These are phyloP conservation scores for Lipomyces kockii DNA, from an alignment of 805 yeast species.

Conservation along the genomic window DNA sequence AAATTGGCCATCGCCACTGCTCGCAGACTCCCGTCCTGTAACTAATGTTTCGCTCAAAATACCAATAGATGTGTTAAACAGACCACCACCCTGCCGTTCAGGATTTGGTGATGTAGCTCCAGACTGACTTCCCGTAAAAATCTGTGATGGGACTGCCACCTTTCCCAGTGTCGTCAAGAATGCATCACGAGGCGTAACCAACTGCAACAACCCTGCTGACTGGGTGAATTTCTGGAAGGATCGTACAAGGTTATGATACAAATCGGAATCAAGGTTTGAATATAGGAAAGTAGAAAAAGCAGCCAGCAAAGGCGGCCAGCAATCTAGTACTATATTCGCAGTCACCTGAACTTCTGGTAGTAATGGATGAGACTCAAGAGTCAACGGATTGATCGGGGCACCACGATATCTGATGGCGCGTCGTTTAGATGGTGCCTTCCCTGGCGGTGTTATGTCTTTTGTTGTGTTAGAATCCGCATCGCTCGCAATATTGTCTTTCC, in stretches of 20 bases:
- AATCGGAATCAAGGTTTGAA: constrained; percentile 69
- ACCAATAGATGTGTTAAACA: constrained; percentile 33
- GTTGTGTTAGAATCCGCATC: neutral
- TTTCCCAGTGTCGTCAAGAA: constrained; percentile 47
- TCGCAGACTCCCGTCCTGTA: constrained; percentile 1
- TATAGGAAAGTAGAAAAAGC: constrained; percentile 60
- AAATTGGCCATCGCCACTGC: constrained; percentile 8
- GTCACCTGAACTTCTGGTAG: constrained; percentile 26
- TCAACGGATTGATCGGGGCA: constrained; percentile 34
- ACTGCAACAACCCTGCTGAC: constrained; percentile 74
- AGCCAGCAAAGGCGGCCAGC: constrained; percentile 49
- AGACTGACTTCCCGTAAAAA: constrained; percentile 32
- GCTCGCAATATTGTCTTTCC: neutral
- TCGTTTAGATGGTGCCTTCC: constrained; percentile 11
- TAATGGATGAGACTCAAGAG: constrained; percentile 32
- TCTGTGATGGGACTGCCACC: constrained; percentile 40
- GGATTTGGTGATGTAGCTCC: constrained; percentile 13
- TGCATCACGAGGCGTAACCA: constrained; percentile 61
- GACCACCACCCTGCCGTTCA: constrained; percentile 27
- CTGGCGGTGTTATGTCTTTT: constrained; percentile 1
- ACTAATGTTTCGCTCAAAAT: constrained; percentile 30
- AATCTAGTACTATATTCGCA: constrained; percentile 36
- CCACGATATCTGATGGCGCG: constrained; percentile 32
- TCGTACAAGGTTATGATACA: constrained; percentile 69
- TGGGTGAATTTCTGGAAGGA: constrained; percentile 82